phyloP scores from a whole-genome alignment of 2,329 filamentous ascomycete genomes.

The Pseudogymnoascus sp. region DNA sequence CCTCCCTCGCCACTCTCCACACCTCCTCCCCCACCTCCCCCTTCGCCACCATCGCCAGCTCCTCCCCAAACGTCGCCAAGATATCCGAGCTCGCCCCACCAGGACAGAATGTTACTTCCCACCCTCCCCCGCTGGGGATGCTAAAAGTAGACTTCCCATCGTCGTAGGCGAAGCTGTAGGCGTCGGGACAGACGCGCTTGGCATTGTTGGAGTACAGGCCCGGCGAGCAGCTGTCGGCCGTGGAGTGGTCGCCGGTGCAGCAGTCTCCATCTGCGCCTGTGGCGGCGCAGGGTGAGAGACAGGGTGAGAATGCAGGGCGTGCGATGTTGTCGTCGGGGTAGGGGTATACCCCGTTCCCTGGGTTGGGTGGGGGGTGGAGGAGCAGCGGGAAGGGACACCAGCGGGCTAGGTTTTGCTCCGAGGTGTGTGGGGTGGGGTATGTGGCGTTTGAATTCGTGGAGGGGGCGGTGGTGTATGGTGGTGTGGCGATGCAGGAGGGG shows the following conservation, averaged over 20 bases:
- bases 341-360: conserved; percentile 68
- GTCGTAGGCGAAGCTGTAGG: conserved; percentile 68
- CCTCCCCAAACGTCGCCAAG: conserved; percentile 40
- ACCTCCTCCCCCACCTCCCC: conserved; percentile 31
- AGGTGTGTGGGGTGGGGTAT: conserved; percentile 56
- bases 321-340: conserved; percentile 70
- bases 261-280: conserved; percentile 61
- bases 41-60: conserved; percentile 38
- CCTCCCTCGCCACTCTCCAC: conserved; percentile 12
- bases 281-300: conserved; percentile 67
- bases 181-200: conserved; percentile 73
- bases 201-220: conserved; percentile 60
- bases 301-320: conserved; percentile 67
- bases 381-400: conserved; percentile 83
- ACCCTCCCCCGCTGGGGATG: conserved; percentile 61
- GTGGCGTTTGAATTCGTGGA: conserved; percentile 56
- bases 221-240: conserved; percentile 54
- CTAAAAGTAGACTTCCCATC: conserved; percentile 53
- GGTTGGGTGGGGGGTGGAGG: conserved; percentile 56
- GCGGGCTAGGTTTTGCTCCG: conserved; percentile 40
- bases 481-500: conserved; percentile 65
- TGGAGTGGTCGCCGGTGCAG: conserved; percentile 62
- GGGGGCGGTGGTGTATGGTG: conserved; percentile 40
- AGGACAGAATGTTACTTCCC: conserved; percentile 73
- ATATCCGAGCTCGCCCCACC: conserved; percentile 52